A percentile compares a stretch with the other conserved stretches of the same genome.
Evolutionary conservation across 176 grass and related monocot genomes (phyloP).

Genomic region (Oropetium thomaeum): DNA sequence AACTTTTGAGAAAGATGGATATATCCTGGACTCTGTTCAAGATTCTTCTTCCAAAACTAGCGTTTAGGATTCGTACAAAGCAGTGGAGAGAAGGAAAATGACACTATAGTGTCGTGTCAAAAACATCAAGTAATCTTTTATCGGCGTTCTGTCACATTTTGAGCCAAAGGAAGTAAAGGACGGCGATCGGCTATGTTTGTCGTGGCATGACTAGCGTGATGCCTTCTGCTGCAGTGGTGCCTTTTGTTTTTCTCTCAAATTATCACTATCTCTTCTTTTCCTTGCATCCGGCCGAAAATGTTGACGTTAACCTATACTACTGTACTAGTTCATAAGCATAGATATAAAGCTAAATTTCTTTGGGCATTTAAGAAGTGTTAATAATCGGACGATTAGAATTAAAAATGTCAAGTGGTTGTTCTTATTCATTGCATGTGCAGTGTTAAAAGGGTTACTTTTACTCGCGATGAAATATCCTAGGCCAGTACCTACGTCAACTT

Average conservation of each 20-base stretch:
- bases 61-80: background rate
- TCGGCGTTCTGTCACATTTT: background rate
- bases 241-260: too few relatives aligned
- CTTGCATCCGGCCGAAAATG: too few relatives aligned
- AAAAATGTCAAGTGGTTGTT: too few relatives aligned
- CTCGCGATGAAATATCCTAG: constrained; percentile 11
- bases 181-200: background rate
- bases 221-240: background rate
- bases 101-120: background rate
- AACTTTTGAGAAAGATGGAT: background rate
- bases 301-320: too few relatives aligned
- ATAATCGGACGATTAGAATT: too few relatives aligned
- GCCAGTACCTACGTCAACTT: background rate
- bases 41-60: background rate
- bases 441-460: too few relatives aligned
- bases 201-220: background rate
- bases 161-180: background rate
- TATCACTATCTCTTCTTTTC: too few relatives aligned
- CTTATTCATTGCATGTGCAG: background rate
- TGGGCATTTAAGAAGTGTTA: too few relatives aligned
- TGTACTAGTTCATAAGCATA: too few relatives aligned
- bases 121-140: background rate
- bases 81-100: background rate
- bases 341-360: too few relatives aligned
- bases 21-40: background rate